Evolutionary conservation across 2,329 filamentous ascomycete species (phyloP).

Genomic region (Dothidotthia symphoricarpi): DNA sequence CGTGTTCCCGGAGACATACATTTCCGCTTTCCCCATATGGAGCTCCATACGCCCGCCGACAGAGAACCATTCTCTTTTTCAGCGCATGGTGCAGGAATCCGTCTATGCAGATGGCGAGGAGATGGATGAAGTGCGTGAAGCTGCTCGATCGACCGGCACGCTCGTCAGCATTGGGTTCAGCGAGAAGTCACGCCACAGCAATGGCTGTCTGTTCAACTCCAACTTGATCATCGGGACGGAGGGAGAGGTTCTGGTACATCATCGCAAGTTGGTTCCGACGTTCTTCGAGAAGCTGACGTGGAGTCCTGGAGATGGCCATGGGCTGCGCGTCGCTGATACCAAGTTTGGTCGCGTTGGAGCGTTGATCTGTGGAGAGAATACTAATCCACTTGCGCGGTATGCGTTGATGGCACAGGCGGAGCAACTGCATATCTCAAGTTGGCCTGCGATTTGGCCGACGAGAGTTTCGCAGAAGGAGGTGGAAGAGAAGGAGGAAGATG

Average conservation of each 20-base stretch:
- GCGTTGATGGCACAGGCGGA: conserved; percentile 56
- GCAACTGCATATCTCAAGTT: conserved; percentile 56
- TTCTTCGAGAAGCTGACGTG: conserved; percentile 59
- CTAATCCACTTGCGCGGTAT: conserved; percentile 56
- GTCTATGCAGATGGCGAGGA: conserved; percentile 51
- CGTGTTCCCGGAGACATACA: conserved; percentile 55
- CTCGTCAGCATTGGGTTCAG: conserved; percentile 54
- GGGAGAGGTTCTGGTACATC: conserved; percentile 52
- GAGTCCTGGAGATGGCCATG: conserved; percentile 54
- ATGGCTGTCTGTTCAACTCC: conserved; percentile 53
- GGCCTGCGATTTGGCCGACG: conserved; percentile 58
- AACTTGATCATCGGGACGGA: conserved; percentile 49
- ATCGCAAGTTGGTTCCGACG: conserved; percentile 56
- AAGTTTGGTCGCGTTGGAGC: conserved; percentile 49
- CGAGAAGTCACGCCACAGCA: conserved; percentile 47
- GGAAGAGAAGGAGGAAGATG: not conserved
- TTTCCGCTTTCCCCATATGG: conserved; percentile 57
- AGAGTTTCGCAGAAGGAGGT: conserved; percentile 17
- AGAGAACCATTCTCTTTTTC: conserved; percentile 53
- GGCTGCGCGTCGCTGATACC: conserved; percentile 50
- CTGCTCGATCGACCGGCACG: conserved; percentile 41
- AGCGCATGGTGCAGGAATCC: conserved; percentile 46
- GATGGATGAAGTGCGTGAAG: conserved; percentile 30
- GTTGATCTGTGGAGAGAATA: conserved; percentile 59
- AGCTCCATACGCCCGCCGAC: conserved; percentile 48